Percentiles rank a stretch among this genome's conserved stretches.
Conservation (phyloP, 805 yeast species). For the Candida mattraensis region DNA sequence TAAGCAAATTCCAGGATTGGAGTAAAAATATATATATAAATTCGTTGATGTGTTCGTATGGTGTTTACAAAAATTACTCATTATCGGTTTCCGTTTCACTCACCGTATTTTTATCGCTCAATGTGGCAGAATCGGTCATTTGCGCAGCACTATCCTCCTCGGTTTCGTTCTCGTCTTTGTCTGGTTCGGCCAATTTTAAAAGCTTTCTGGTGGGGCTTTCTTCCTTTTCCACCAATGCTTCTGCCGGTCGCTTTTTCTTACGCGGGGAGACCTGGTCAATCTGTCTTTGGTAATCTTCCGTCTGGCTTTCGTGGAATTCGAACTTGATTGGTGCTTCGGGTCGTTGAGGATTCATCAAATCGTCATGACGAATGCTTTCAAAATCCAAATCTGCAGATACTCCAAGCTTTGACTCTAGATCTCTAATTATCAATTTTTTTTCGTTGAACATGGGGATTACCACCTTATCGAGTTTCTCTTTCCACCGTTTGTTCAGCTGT, state of each 20-base stretch:
- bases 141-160: constrained; percentile 4
- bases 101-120: constrained; percentile 3
- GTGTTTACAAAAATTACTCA: neutral
- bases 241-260: constrained; percentile 11
- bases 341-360: constrained; percentile 14
- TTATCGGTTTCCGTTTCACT: constrained; percentile 10
- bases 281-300: constrained; percentile 13
- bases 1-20: constrained; percentile 27
- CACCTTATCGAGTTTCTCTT: constrained; percentile 10
- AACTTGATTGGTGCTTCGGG: constrained; percentile 21
- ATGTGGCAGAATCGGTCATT: constrained; percentile 1
- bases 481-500: constrained; percentile 4
- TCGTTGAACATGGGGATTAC: constrained; percentile 22
- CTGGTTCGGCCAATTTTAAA: neutral
- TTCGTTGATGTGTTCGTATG: no score
- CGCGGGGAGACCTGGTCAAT: constrained; percentile 21
- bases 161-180: constrained; percentile 8
- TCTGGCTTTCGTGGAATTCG: constrained; percentile 15
- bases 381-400: constrained; percentile 5
- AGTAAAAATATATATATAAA: constrained; percentile 11
- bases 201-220: neutral
- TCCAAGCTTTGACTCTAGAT: constrained; percentile 3
- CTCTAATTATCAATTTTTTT: constrained; percentile 13
- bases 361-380: constrained; percentile 13
- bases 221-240: neutral